A percentile compares a stretch with the other conserved stretches of the same genome.
Evolutionary conservation across 1,284 basidiomycete species (phyloP).

Genomic region (Moesziomyces sp.): DNA sequence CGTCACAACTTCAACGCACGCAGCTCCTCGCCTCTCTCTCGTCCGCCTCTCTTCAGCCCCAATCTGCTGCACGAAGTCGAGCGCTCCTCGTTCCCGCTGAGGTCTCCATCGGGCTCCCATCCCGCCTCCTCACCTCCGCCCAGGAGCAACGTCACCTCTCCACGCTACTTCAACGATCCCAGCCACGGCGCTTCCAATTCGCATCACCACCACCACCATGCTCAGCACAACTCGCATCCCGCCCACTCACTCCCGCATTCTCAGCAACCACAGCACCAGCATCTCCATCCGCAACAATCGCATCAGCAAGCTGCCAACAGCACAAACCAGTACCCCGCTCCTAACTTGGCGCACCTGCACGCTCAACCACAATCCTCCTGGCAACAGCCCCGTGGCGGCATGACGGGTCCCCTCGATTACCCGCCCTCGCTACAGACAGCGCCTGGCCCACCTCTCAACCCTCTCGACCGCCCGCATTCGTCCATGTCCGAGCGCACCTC

Average conservation of each 20-base stretch:
- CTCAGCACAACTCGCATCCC: constrained; percentile 11
- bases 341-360: constrained; percentile 8
- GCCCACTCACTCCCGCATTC: constrained; percentile 6
- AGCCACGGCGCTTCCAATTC: constrained; percentile 9
- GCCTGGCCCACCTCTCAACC: constrained; percentile 7
- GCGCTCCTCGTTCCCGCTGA: constrained; percentile 16
- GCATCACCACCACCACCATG: constrained; percentile 18
- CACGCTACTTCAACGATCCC: constrained; percentile 38
- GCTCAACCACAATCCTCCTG: constrained; percentile 14
- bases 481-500: constrained; percentile 41
- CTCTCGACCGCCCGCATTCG: constrained; percentile 42
- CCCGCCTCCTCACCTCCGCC: constrained; percentile 38
- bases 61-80: constrained; percentile 34
- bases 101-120: constrained; percentile 35
- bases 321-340: constrained; percentile 5
- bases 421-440: constrained; percentile 18
- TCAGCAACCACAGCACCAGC: constrained; percentile 13
- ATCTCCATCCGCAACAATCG: not conserved
- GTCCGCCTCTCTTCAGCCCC: constrained; percentile 41
- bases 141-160: constrained; percentile 37
- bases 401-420: constrained; percentile 42
- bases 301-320: constrained; percentile 5
- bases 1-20: constrained; percentile 43
- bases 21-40: constrained; percentile 43
- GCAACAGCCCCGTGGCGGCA: constrained; percentile 26